Evolutionary conservation across 441 rosid genomes (phyloP), one percentile per base, ranked within the genome.

Genomic region (Corymbia calophylla): DNA sequence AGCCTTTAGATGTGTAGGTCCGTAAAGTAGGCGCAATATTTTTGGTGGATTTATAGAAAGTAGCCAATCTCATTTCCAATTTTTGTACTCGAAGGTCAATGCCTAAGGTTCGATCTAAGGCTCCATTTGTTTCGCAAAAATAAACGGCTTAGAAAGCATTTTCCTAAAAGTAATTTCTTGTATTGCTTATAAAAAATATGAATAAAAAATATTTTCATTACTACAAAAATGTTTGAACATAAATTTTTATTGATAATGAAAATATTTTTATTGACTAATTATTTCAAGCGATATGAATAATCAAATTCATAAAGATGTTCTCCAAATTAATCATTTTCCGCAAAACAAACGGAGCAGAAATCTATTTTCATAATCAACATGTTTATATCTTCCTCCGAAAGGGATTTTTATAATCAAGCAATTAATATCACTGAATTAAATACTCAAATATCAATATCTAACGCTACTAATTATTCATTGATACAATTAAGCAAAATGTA

Each of bases 241-340:
- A 58, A 58, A 25, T 58, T 58, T 25, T 58, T 25, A 58, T 25
- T 6, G 11, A 58, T 58, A 58, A 58, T 25, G 6, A 58, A 25
- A 58, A 58, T 25, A 25, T 58, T 58, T 58, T 58, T 58, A 58
- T 58, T 25, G 3, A 58, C 14, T 25, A 58, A 58, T 58, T 58
- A 25, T 25, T 25, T 58, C 0, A 25, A 0, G 5, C 0, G 7
- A 58, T 58, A 58, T 14, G 0, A 5, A 0, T 0, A 0, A 58
- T 58, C 12, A 58, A 58, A 58, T 58, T 58, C 64, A 25, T 2
- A 14, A 58, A 58, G 9, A 25, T 58, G 0, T 58, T 25, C 25
- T 58, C 11, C 0, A 58, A 58, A 25, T 58, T 58, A 58, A 23
- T 58, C 14, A 58, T 10, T 25, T 58, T 58, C n/a, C 64, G 11